Base-by-base conservation (phyloP, 257 asterid species). In the Schizonepeta tenuifolia region DNA sequence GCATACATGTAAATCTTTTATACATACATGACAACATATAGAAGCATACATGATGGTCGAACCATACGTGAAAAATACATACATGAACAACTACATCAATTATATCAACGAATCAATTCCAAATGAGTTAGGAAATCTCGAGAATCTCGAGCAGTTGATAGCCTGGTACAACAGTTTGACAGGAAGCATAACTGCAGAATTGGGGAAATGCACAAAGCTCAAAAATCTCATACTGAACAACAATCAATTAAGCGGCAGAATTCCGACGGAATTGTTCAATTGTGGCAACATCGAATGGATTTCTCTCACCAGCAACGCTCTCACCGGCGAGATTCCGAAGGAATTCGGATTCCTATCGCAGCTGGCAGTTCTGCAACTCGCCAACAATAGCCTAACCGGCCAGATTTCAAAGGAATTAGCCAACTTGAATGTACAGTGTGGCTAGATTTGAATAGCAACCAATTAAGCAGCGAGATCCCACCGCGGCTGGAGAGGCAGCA, bases 111-210 rank as follows among this genome's bases (percentile, higher is more conserved):
- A 96, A 24, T 85, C 97, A 1, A 87, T 94, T 50, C 98, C 97
- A 0, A 63, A 77, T 0, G 98, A 94, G 21, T 65, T 94, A 0
- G 98, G 96, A 24, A 82, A 83, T 46, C 95, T 94, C 0, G 86
- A 77, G 72, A 91, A 91, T 67, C 86, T 94, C 10, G 97, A 91
- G 82, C 97, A 91, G 84, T 76, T 94, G 17, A 91, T 94, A 4
- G 97, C 97, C 0, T 94, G 98, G 98, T 94, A 91, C 85, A 91
- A 94, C 68, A 73, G 88, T 70, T 77, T 94, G 83, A 90, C 83
- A 60, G 97, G 98, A 28, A 83, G 56, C 35, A 81, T 94, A 54
- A 96, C 98, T 0, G 76, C 93, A 28, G 93, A 89, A 78, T 57
- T 91, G 56, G 98, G 98, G 51, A 88, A 86, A 22, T 89, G 96